phyloP scores from a whole-genome alignment of 148 eudicot genomes.

The Arbutus unedo region DNA sequence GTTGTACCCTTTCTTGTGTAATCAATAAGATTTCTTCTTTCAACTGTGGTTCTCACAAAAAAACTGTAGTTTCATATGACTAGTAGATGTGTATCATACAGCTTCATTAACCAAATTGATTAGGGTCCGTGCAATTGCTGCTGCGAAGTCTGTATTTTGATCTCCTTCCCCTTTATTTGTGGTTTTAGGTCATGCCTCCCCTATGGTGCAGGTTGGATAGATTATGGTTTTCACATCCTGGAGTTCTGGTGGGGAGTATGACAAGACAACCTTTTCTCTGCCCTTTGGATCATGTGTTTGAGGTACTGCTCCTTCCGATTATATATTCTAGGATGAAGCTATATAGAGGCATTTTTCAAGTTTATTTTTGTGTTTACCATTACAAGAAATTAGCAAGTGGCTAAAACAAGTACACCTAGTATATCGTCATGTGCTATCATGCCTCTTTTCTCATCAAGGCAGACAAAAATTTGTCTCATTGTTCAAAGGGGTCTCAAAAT shows the following conservation, averaged over 20 bases:
- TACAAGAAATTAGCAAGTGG: not conserved
- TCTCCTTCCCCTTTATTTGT: slow-evolving; percentile 38
- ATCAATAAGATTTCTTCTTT: not conserved
- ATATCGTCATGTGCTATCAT: not conserved
- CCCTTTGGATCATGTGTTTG: slow-evolving; percentile 95
- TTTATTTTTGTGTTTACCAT: not conserved
- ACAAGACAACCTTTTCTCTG: slow-evolving; percentile 91
- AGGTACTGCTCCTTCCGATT: slow-evolving; percentile 42
- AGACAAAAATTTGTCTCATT: not conserved
- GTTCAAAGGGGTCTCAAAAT: not conserved
- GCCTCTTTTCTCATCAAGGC: not conserved
- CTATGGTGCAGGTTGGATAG: slow-evolving; percentile 99
- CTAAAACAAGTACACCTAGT: not conserved
- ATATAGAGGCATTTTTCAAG: not conserved
- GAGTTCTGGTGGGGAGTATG: slow-evolving; percentile 63
- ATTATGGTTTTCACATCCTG: slow-evolving; percentile 99
- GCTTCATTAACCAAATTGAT: not conserved
- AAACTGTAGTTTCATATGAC: not conserved
- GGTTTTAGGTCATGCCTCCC: slow-evolving; percentile 98
- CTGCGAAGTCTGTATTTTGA: slow-evolving; percentile 18
- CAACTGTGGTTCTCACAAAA: not conserved
- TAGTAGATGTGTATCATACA: not conserved
- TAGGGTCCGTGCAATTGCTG: slow-evolving; percentile 2
- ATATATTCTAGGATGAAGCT: not conserved
- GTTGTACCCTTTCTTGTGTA: not conserved